phyloP scores from a whole-genome alignment of 2,329 filamentous ascomycete species.

The Exophiala xenobiotica region DNA sequence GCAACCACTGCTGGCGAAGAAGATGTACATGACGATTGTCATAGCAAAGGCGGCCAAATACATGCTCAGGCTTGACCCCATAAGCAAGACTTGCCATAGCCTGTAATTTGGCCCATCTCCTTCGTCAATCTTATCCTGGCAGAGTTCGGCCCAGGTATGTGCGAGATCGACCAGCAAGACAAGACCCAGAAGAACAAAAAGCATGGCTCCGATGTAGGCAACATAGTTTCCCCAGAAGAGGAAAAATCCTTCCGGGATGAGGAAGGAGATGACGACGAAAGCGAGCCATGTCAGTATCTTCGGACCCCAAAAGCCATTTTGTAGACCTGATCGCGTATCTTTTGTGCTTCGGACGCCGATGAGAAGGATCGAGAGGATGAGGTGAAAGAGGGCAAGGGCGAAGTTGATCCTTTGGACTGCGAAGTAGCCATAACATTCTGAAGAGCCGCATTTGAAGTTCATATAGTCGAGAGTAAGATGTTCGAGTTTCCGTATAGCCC shows the following conservation, averaged over 20 bases:
- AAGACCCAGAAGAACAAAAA: conserved; percentile 89
- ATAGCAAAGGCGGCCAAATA: conserved; percentile 86
- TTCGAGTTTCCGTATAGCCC: conserved; percentile 95
- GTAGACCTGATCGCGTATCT: conserved; percentile 80
- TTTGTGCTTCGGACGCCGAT: conserved; percentile 84
- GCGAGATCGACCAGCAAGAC: conserved; percentile 92
- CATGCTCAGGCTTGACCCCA: conserved; percentile 92
- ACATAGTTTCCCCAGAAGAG: conserved; percentile 95
- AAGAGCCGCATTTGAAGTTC: conserved; percentile 83
- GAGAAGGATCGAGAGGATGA: conserved; percentile 78
- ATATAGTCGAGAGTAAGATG: conserved; percentile 92
- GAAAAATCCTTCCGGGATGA: conserved; percentile 94
- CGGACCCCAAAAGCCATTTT: conserved; percentile 99
- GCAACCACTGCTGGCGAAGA: conserved; percentile 80
- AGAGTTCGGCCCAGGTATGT: conserved; percentile 96
- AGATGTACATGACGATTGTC: conserved; percentile 96
- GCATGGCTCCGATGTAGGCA: conserved; percentile 79
- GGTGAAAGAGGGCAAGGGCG: conserved; percentile 89
- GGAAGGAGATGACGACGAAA: conserved; percentile 85
- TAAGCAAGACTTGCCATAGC: conserved; percentile 80
- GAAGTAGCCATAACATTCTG: conserved; percentile 87
- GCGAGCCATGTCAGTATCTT: conserved; percentile 88
- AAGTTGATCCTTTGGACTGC: conserved; percentile 98
- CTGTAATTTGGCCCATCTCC: conserved; percentile 57
- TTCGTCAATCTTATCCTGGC: conserved; percentile 87